Evolutionary conservation across 164 flowering plant species (phyloP).

Genomic region (Sedum album): DNA sequence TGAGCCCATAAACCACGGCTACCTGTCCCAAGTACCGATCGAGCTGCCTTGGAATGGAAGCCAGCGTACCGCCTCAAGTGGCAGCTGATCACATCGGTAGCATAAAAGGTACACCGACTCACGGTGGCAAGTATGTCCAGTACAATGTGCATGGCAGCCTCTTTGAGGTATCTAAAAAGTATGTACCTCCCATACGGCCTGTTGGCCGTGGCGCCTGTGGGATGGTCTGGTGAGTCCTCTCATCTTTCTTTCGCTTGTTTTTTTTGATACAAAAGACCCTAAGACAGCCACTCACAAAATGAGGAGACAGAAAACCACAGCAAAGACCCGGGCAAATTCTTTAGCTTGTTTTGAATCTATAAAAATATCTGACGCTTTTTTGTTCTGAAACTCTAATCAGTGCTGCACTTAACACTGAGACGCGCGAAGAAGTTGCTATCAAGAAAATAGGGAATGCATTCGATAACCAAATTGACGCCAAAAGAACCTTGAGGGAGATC

Average conservation of each 20-base stretch:
- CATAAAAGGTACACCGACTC: slow-evolving; percentile 50
- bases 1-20: not conserved
- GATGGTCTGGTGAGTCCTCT: slow-evolving; percentile 62
- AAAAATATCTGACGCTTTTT: not conserved
- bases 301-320: too few relatives aligned
- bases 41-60: not conserved
- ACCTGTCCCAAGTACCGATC: not conserved
- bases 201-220: slow-evolving; percentile 92
- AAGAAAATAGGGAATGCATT: slow-evolving; percentile 75
- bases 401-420: slow-evolving; percentile 57
- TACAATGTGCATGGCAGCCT: slow-evolving; percentile 79
- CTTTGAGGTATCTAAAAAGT: slow-evolving; percentile 75
- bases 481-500: slow-evolving; percentile 72
- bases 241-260: not conserved
- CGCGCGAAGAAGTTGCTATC: slow-evolving; percentile 68
- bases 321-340: too few relatives aligned
- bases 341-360: not conserved
- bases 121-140: slow-evolving; percentile 69
- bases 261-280: too few relatives aligned
- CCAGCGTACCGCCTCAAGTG: not conserved
- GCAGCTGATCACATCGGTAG: slow-evolving; percentile 12
- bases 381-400: slow-evolving; percentile 23
- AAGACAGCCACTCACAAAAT: too few relatives aligned
- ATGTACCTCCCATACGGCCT: slow-evolving; percentile 83
- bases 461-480: slow-evolving; percentile 73